Base-by-base conservation (phyloP, 805 yeast species). In the Zygosaccharomyces bailii region DNA sequence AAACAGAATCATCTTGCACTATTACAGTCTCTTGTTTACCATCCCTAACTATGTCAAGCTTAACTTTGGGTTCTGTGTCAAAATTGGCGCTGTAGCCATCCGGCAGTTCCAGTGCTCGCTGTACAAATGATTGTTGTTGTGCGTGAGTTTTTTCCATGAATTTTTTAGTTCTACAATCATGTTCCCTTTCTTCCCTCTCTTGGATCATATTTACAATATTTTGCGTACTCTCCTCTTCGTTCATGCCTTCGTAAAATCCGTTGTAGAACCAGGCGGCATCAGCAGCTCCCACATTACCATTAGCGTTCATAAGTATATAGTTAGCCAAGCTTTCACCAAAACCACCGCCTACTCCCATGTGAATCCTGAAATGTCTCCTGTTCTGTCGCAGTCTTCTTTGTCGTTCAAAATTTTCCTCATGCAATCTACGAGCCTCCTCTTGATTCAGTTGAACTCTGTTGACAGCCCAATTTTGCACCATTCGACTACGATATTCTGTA, bases 151-250 rank as follows among this genome's bases (percentile, higher is more conserved):
- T 57, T 18, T 55, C 57, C 53, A 55, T 57, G 32, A 52, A 56
- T 13, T 51, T 51, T 30, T 57, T 54, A 6, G 56, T 54, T 13
- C 57, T 46, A 4, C 44, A 33, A 43, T 59, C 65, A 11, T 51
- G 52, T 31, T 62, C 68, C 32, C 50, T 46, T 29, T 61, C 66
- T 43, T 64, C 67, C 17, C 66, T 51, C 24, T 54, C 59, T 48
- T 64, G 65, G 36, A 64, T 63, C 56, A 61, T 55, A 27, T 54
- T 52, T n/a, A 64, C 56, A 24, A 63, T 58, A 39, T 52, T 51
- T 45, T 60, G 63, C 5, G 66, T 64, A 14, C 55, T 48, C 25
- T 45, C 54, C 30, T 49, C 56, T 20, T 54, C 58, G 25, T 48
- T 46, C 36, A 27, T 36, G 20, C 35, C 52, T 18, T 39, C 47